Conservation (phyloP, 2,329 filamentous ascomycete genomes). For the Coniochaeta sp. region DNA sequence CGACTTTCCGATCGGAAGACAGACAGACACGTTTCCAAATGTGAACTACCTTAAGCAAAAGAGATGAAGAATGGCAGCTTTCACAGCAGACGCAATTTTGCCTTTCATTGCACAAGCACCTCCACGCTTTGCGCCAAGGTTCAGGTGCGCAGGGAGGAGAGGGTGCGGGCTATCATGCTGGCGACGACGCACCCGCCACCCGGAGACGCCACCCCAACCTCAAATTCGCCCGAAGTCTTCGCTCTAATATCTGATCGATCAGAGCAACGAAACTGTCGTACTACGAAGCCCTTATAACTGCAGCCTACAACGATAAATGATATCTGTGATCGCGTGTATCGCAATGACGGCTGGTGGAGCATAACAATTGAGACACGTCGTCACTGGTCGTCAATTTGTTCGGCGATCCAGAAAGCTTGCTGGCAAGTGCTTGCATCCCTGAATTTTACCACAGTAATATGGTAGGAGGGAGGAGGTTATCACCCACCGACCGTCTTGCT, state of each 20-base stretch:
- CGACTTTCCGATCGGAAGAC: not conserved
- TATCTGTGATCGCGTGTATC: not conserved
- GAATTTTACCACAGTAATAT: too few species aligned
- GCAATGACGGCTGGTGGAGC: not conserved
- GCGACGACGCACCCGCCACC: not conserved
- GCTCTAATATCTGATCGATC: not conserved
- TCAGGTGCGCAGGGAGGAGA: not conserved
- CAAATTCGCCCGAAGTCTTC: too few species aligned
- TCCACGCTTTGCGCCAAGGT: not conserved
- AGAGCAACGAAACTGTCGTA: not conserved
- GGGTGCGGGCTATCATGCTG: not conserved
- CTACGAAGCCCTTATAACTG: not conserved
- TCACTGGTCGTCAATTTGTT: not conserved
- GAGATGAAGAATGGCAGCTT: not conserved
- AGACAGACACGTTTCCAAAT: not conserved
- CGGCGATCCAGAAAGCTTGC: not conserved
- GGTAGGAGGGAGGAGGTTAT: too few species aligned
- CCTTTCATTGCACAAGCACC: not conserved
- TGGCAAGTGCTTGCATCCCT: not conserved
- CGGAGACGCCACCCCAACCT: too few species aligned
- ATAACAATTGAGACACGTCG: not conserved
- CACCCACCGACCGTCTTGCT: not conserved
- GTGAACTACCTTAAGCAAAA: not conserved
- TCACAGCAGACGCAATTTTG: not conserved
- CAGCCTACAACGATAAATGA: not conserved